These are phyloP conservation scores for Lasiosphaeriaceae sp. DNA, from an alignment of 495 filamentous ascomycete genomes.

Conservation along the genomic window DNA sequence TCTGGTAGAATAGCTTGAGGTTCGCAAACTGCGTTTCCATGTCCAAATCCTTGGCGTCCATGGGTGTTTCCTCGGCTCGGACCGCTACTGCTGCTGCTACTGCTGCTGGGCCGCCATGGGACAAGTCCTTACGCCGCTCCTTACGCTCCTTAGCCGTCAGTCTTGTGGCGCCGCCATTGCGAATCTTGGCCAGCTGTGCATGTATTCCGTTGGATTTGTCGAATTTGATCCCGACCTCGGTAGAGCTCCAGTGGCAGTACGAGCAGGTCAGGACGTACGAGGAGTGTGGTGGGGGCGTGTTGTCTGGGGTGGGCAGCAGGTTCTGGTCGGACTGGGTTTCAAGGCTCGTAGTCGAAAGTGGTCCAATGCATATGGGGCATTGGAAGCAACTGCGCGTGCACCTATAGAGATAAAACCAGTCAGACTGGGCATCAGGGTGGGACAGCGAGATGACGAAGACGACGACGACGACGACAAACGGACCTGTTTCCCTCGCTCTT, in stretches of 20 bases:
- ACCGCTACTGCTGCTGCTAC: background rate
- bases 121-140: constrained; percentile 42
- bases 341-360: constrained; percentile 66
- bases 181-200: constrained; percentile 64
- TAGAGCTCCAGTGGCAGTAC: constrained; percentile 88
- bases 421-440: background rate
- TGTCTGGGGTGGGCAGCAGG: constrained; percentile 35
- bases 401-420: constrained; percentile 38
- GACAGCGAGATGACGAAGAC: background rate
- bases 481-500: constrained; percentile 92
- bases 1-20: constrained; percentile 67
- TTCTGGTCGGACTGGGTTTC: constrained; percentile 48
- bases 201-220: constrained; percentile 83
- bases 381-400: constrained; percentile 94
- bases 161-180: constrained; percentile 46
- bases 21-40: constrained; percentile 49
- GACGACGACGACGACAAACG: constrained; percentile 22
- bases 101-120: constrained; percentile 8
- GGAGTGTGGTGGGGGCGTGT: constrained; percentile 23
- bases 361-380: constrained; percentile 84
- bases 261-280: constrained; percentile 79
- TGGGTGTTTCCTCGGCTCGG: constrained; percentile 2
- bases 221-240: constrained; percentile 86
- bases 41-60: constrained; percentile 26
- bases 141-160: constrained; percentile 38